Evolutionary conservation across 371 early-diverging fungal genomes (phyloP), one percentile per base, ranked within the genome.

Genomic region (Zychaea mexicana): DNA sequence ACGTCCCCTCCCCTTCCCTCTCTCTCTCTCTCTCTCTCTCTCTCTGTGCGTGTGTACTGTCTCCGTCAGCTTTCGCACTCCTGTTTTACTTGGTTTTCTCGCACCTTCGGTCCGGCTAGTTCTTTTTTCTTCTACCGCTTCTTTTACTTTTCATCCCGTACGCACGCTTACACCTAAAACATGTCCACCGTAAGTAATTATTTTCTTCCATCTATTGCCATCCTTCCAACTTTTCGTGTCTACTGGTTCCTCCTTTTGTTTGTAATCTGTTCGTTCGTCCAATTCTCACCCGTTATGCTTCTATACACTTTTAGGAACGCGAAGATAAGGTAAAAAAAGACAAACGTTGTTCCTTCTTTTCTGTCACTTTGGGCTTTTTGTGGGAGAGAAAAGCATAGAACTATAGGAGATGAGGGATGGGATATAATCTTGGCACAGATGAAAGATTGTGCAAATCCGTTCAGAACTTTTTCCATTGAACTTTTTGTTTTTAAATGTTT

Each of bases 321-420:
- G 72, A 71, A 71, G 68, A 71, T 68, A 67, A 71, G 68, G 72
- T 71, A 56, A 46, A n/a, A 30, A n/a, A 45, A 21, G 39, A 24
- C 28, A 30, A 61, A 59, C 24, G 45, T 2, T n/a, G n/a, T n/a
- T n/a, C 45, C 21, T 17, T 32, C 21, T 42, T 42, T n/a, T 22
- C 22, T 47, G 5, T 49, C 49, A 22, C 4, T 24, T 49, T 19
- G 49, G 9, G 24, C 19, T 6, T n/a, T 3, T 46, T 5, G 49
- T 4, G 49, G 12, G 22, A 24, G 6, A 6, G 26, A 24, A 22
- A 6, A 10, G 3, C 5, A 49, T 22, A 49, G n/a, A 24, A 24
- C 10, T 2, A 24, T 24, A 19, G 45, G 7, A 10, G 6, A 19
- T 19, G 45, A n/a, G 45, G n/a, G n/a, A n/a, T n/a, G n/a, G n/a